Conservation (phyloP, 2,329 filamentous ascomycete genomes). For the Neonectria ditissima region DNA sequence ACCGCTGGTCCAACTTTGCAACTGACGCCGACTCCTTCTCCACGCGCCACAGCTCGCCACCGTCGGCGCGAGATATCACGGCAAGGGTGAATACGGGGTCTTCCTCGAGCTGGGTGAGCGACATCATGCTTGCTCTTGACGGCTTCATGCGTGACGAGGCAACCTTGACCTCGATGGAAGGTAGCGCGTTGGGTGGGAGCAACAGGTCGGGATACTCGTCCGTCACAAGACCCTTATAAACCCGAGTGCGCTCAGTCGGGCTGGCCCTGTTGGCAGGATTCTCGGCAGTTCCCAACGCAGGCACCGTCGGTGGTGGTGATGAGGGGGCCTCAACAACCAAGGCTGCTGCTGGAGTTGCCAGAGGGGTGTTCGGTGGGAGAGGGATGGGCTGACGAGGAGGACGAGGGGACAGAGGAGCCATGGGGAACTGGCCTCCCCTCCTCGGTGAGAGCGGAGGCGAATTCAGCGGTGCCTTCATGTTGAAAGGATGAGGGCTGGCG, state of each 20-base stretch:
- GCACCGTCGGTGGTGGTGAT: constrained; percentile 20
- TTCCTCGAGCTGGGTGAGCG: constrained; percentile 83
- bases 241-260: constrained; percentile 59
- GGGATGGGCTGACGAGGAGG: constrained; percentile 80
- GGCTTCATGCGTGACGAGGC: constrained; percentile 96
- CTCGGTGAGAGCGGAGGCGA: constrained; percentile 79
- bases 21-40: constrained; percentile 91
- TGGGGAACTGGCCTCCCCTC: constrained; percentile 56
- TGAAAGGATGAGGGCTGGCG: constrained; percentile 68
- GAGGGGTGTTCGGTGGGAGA: constrained; percentile 75
- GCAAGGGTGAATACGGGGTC: constrained; percentile 95
- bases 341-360: constrained; percentile 62
- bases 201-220: constrained; percentile 90
- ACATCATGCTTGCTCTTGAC: constrained; percentile 86
- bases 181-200: constrained; percentile 87
- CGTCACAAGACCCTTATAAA: constrained; percentile 83
- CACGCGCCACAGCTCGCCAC: constrained; percentile 88
- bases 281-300: constrained; percentile 25
- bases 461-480: constrained; percentile 62
- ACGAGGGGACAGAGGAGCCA: constrained; percentile 75
- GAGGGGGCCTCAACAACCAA: constrained; percentile 28
- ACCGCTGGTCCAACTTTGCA: constrained; percentile 81
- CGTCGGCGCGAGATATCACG: constrained; percentile 80
- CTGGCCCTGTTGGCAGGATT: constrained; percentile 48
- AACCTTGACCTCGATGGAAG: constrained; percentile 86